A percentile compares a stretch with the other conserved stretches of the same genome.
phyloP scores from a whole-genome alignment of 2,329 filamentous ascomycete species.

The Capronia epimyces region DNA sequence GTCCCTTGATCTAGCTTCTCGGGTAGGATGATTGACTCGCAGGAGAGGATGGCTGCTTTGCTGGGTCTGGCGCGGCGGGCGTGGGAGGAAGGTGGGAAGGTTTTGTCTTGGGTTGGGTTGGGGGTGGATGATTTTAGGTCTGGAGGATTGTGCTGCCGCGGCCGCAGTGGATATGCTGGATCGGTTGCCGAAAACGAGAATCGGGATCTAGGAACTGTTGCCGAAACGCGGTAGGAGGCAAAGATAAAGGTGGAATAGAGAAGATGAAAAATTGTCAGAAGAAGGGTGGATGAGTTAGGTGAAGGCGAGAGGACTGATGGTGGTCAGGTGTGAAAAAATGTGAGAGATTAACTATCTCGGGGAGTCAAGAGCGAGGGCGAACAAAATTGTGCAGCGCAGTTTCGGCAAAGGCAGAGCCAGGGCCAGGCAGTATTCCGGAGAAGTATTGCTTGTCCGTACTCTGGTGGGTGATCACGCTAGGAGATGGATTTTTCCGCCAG shows the following conservation, averaged over 20 bases:
- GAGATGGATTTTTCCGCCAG: background rate
- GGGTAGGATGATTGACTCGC: constrained; percentile 19
- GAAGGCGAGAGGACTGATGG: background rate
- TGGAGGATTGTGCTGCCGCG: constrained; percentile 11
- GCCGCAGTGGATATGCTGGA: constrained; percentile 5
- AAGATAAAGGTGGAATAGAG: background rate
- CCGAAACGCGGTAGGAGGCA: background rate
- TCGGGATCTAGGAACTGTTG: constrained; percentile 3
- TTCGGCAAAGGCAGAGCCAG: background rate
- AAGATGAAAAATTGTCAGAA: background rate
- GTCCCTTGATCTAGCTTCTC: constrained; percentile 13
- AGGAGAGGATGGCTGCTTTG: constrained; percentile 14
- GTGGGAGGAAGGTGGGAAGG: constrained; percentile 21
- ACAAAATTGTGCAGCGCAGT: background rate
- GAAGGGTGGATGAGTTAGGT: background rate
- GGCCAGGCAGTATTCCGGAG: background rate
- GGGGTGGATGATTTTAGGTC: constrained; percentile 14
- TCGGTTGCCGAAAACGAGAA: constrained; percentile 12
- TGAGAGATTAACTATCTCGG: constrained; percentile 7
- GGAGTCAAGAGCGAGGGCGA: constrained; percentile 1
- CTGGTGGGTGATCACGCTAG: background rate
- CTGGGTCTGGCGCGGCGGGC: constrained; percentile 23
- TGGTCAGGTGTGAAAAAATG: constrained; percentile 5
- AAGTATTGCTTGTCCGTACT: background rate
- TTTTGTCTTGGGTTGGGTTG: constrained; percentile 23